Base-by-base conservation (phyloP, 2,329 filamentous ascomycete genomes). In the Fusarium irregulare region DNA sequence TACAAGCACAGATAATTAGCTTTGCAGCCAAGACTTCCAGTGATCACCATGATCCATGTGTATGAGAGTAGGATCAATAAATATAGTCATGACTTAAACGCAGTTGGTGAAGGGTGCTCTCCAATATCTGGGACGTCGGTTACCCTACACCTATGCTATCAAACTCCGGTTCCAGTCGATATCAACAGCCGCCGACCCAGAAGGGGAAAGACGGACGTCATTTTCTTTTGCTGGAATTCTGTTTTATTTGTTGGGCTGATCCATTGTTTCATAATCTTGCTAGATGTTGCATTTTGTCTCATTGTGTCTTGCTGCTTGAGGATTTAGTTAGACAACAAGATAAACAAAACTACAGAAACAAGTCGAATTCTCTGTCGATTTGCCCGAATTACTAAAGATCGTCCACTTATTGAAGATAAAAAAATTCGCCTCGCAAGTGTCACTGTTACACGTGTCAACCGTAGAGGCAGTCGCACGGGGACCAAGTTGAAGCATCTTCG, bases 401-500 rank as follows among this genome's bases (percentile, higher is more conserved):
- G 23, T 7, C 16, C 18, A 23, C 32, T 61, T 45, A 20, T 25
- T n/a, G 25, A 42, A 65, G 48, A 40, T 34, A 20, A 32, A 25
- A 23, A 8, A 0, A 46, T 46, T 70, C 27, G 59, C 51, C 55
- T 34, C 42, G 8, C 23, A 25, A 49, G 48, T 55, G 55, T 60
- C 59, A 61, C 55, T 20, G 7, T 12, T 53, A 71, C 48, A 68
- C 64, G 64, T 70, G 48, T 71, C 45, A 64, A 63, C n/a, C 41
- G 13, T 44, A 60, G 51, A 47, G 58, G 50, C 47, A 59, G 41
- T 37, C 27, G 59, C 49, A 18, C 7, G 54, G 37, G 37, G 21
- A 13, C 32, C 30, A 16, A 27, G 48, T 21, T 47, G 46, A 37
- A 41, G 45, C 16, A 40, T 55, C n/a, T 48, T 45, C 25, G 46